Evolutionary conservation across 2,329 filamentous ascomycete species (phyloP), one percentile per base, ranked within the genome.

Genomic region (Xylaria sp.): DNA sequence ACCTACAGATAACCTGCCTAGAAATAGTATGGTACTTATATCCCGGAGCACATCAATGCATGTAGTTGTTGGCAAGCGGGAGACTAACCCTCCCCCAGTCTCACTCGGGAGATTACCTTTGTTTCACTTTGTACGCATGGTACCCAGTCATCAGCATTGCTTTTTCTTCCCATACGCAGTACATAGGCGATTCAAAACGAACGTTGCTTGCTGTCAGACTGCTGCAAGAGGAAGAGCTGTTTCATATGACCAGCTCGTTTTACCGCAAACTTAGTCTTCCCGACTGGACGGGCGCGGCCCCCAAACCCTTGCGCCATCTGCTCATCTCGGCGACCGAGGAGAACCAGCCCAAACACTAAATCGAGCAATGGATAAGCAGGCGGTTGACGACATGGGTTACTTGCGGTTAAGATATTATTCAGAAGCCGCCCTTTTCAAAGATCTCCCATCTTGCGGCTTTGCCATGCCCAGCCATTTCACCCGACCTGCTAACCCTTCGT

Each of bases 71-170:
- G 59, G 65, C 67, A 33, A 61, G 57, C 65, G 67, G 69, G n/a
- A 74, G 71, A 72, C 72, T 64, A 49, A 22, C 31, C 36, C 36
- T 61, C 15, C 47, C n/a, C n/a, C 61, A 59, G 60, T 63, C 50
- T 69, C 60, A 61, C 53, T 29, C 63, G 68, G 58, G 63, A 73
- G 54, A 73, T 73, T 72, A 33, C 50, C 50, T 49, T 36, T 69
- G 73, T 75, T 71, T 73, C 73, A 74, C 65, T 66, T 71, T 60
- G 36, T 55, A 5, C 6, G 20, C 51, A 29, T 25, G 29, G 36
- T 20, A 36, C 25, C 29, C 29, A 36, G 49, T 51, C 27, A 25
- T 53, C 20, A 38, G 55, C 22, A 69, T 65, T 71, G 71, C 65
- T 49, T 50, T 29, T 42, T 47, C 17, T 42, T 29, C 27, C 55